Conservation (phyloP, 2,329 filamentous ascomycete genomes). For the Herpotrichia juniperi region DNA sequence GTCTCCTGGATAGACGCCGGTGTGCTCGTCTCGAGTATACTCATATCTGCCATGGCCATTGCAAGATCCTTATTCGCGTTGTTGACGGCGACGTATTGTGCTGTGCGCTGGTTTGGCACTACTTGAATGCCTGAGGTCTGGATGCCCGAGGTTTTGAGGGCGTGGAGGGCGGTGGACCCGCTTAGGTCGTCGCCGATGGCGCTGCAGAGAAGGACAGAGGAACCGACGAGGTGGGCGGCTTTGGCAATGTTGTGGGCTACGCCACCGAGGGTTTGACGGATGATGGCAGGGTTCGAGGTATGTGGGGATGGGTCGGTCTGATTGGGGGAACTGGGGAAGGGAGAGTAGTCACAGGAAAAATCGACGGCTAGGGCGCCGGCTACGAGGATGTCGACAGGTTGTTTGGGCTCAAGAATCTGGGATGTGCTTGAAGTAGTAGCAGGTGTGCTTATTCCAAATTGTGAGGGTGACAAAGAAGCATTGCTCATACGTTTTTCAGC, state of each 20-base stretch:
- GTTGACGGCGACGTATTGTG: slow-evolving; percentile 92
- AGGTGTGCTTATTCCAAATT: too few relatives aligned
- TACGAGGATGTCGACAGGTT: slow-evolving; percentile 71
- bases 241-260: slow-evolving; percentile 92
- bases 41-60: slow-evolving; percentile 97
- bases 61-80: slow-evolving; percentile 81
- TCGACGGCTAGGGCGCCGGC: slow-evolving; percentile 91
- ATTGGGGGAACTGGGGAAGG: slow-evolving; percentile 47
- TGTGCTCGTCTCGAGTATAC: slow-evolving; percentile 67
- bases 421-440: slow-evolving; percentile 9
- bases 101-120: slow-evolving; percentile 65
- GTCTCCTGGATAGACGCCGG: slow-evolving; percentile 18
- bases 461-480: slow-evolving; percentile 20
- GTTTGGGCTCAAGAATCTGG: slow-evolving; percentile 13
- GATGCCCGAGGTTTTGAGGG: slow-evolving; percentile 69
- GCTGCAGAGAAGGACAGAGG: slow-evolving; percentile 75
- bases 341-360: slow-evolving; percentile 78
- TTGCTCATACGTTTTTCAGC: slow-evolving; percentile 15
- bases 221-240: slow-evolving; percentile 74
- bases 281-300: slow-evolving; percentile 85
- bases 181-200: slow-evolving; percentile 80
- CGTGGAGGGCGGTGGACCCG: slow-evolving; percentile 73
- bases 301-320: slow-evolving; percentile 61
- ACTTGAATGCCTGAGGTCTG: slow-evolving; percentile 65
- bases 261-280: slow-evolving; percentile 84